Evolutionary conservation across 495 filamentous ascomycete species (phyloP).

Genomic region (Bacidia gigantensis): DNA sequence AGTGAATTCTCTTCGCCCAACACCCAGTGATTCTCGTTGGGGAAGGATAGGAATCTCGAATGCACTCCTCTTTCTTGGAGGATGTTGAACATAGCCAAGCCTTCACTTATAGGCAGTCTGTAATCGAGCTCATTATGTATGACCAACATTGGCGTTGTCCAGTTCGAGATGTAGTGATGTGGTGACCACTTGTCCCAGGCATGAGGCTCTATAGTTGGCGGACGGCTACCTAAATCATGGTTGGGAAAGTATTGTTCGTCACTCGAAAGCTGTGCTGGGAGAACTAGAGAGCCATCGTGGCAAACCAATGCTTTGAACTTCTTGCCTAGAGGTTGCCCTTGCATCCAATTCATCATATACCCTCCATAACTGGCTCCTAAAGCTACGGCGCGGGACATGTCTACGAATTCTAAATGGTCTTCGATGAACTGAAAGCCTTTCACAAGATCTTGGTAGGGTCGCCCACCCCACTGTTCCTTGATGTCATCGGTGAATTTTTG

Average conservation of each 20-base stretch:
- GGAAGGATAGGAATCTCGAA: slow-evolving; percentile 57
- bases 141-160: slow-evolving; percentile 76
- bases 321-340: slow-evolving; percentile 34
- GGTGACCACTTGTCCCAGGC: slow-evolving; percentile 79
- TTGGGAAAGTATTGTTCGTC: slow-evolving; percentile 86
- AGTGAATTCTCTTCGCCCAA: slow-evolving; percentile 82
- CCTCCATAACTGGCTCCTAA: slow-evolving; percentile 80
- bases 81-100: slow-evolving; percentile 76
- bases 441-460: slow-evolving; percentile 68
- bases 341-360: slow-evolving; percentile 64
- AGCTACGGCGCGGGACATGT: slow-evolving; percentile 63
- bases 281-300: slow-evolving; percentile 83
- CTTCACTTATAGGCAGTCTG: slow-evolving; percentile 69
- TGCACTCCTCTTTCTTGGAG: slow-evolving; percentile 51
- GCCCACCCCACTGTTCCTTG: slow-evolving; percentile 61
- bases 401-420: slow-evolving; percentile 57
- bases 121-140: slow-evolving; percentile 93
- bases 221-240: slow-evolving; percentile 61
- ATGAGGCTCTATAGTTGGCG: slow-evolving; percentile 50
- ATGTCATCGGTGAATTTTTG: slow-evolving; percentile 69
- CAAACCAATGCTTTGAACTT: slow-evolving; percentile 54
- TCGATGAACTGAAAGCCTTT: slow-evolving; percentile 66
- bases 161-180: slow-evolving; percentile 48
- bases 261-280: slow-evolving; percentile 54
- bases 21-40: slow-evolving; percentile 81